Base-by-base conservation (phyloP, 345 rosid species). In the Citrus glauca region DNA sequence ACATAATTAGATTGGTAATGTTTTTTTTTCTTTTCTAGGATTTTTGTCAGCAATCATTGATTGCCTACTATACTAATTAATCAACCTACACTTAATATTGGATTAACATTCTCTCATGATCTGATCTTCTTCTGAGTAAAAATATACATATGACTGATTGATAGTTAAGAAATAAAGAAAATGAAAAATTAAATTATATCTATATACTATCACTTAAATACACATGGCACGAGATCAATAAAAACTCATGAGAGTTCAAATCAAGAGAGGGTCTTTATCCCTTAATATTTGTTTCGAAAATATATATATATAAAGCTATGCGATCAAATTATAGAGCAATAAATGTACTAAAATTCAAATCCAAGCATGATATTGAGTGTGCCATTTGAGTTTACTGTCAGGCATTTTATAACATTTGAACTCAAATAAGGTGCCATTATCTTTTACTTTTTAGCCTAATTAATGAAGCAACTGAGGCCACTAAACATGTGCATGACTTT, bases 101-200 rank as follows among this genome's bases (percentile, higher is more conserved):
- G 33, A 32, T 32, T 32, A 32, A 32, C 0, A 32, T 32, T 32
- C 4, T 32, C 33, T 32, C 0, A 32, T 32, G 33, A 32, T 32
- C 4, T 32, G 5, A 32, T 32, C 0, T 32, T 0, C 5, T 32
- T 5, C 0, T 32, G 0, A 32, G 5, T 32, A 32, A 32, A 32
- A 32, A 32, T 32, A 32, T 0, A 32, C n/a, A n/a, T 0, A 32
- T 32, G 33, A 2, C 5, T 32, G 5, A 32, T 32, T 32, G 5
- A 0, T 32, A 32, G 0, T 32, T 4, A 32, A 32, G 4, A 32
- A 32, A 32, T 32, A 32, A 32, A 32, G 5, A 32, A 32, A 32
- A 32, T 32, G 0, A 32, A 32, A 32, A 4, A 32, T 0, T 32
- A 32, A 32, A 32, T 32, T 0, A 0, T 32, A 32, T 32, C 0